These are phyloP conservation scores for Tricholoma matsutake DNA, from an alignment of 768 basidiomycete genomes.

Conservation along the genomic window DNA sequence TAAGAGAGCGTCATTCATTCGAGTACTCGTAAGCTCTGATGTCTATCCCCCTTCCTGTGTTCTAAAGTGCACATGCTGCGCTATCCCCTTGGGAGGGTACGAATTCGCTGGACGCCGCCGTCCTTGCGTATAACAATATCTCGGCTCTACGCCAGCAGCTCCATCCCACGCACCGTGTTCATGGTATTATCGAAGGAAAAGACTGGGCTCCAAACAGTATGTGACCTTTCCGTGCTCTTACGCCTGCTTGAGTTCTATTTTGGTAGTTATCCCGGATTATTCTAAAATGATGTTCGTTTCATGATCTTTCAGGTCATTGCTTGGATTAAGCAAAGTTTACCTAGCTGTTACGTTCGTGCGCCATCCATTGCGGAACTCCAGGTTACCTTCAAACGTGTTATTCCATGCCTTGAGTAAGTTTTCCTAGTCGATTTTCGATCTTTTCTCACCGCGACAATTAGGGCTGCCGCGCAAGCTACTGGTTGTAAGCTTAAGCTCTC, in stretches of 20 bases:
- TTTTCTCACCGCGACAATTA: background rate
- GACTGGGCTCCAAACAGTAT: conserved; percentile 74
- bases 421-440: background rate
- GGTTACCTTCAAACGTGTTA: conserved; percentile 55
- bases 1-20: conserved; percentile 24
- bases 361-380: conserved; percentile 61
- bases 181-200: conserved; percentile 73
- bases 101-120: conserved; percentile 86
- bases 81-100: conserved; percentile 82
- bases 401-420: conserved; percentile 47
- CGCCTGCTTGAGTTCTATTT: background rate
- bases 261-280: conserved; percentile 78
- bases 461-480: conserved; percentile 21
- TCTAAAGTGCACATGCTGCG: conserved; percentile 69
- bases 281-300: conserved; percentile 60
- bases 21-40: background rate
- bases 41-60: background rate
- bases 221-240: conserved; percentile 13
- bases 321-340: background rate
- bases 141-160: conserved; percentile 81
- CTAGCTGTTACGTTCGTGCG: conserved; percentile 73
- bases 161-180: conserved; percentile 71
- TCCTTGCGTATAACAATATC: conserved; percentile 77
- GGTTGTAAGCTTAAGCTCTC: conserved; percentile 20
- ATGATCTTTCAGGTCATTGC: background rate